These are phyloP conservation scores for Colletotrichum liaoningense DNA, from an alignment of 2,329 filamentous ascomycete species.

Conservation along the genomic window DNA sequence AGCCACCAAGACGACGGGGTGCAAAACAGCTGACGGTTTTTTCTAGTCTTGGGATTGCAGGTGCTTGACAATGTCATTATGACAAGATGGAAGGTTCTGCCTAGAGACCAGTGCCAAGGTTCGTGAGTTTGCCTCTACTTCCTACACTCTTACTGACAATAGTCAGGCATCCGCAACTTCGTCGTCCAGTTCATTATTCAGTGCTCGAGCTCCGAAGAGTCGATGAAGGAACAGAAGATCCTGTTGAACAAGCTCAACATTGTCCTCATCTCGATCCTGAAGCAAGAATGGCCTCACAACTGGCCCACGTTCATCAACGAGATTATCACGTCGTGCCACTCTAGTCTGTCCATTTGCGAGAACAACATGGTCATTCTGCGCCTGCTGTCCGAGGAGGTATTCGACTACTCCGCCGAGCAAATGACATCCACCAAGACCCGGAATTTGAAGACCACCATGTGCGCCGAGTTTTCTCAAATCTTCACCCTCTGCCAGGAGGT, in stretches of 20 bases:
- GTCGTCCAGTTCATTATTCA: slow-evolving; percentile 99
- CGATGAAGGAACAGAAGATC: slow-evolving; percentile 84
- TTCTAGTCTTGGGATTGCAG: slow-evolving; percentile 87
- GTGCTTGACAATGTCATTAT: slow-evolving; percentile 98
- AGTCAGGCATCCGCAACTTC: slow-evolving; percentile 94
- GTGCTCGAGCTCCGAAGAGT: slow-evolving; percentile 89
- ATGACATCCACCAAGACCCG: slow-evolving; percentile 99
- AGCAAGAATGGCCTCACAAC: slow-evolving; percentile 99
- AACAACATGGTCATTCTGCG: slow-evolving; percentile 99
- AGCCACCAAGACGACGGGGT: neutral
- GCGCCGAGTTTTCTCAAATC: slow-evolving; percentile 97
- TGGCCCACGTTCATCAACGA: slow-evolving; percentile 99
- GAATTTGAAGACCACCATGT: slow-evolving; percentile 98
- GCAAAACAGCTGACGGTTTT: slow-evolving; percentile 20
- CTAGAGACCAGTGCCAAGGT: slow-evolving; percentile 94
- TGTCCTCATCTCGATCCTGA: slow-evolving; percentile 95
- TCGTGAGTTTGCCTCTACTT: slow-evolving; percentile 11
- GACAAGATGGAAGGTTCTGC: slow-evolving; percentile 98
- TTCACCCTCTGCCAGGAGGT: slow-evolving; percentile 98
- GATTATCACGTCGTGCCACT: slow-evolving; percentile 96
- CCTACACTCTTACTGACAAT: neutral
- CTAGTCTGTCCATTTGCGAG: slow-evolving; percentile 96
- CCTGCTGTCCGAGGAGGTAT: slow-evolving; percentile 96
- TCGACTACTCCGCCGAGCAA: slow-evolving; percentile 98
- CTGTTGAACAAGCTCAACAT: slow-evolving; percentile 98